phyloP scores from a whole-genome alignment of 192 early-diverging fungal genomes.

The Coemansia asiatica region DNA sequence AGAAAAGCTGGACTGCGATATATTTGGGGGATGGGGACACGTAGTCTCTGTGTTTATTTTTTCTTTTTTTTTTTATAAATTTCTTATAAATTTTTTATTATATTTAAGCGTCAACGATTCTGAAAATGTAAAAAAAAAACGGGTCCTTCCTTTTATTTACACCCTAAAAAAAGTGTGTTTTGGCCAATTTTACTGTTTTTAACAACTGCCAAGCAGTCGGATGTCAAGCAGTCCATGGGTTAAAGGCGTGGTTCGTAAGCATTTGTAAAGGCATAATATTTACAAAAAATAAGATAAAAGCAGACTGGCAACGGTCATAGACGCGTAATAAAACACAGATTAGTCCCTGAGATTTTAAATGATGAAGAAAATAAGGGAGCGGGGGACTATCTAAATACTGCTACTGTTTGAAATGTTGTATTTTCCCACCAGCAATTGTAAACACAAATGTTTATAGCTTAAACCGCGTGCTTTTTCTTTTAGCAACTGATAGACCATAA shows the following conservation, averaged over 20 bases:
- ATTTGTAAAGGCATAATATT: not conserved
- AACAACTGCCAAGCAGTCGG: slow-evolving; percentile 17
- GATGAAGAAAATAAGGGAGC: not conserved
- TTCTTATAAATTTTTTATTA: too few relatives aligned
- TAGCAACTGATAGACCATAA: too few relatives aligned
- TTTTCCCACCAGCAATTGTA: not conserved
- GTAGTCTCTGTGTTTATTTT: not conserved
- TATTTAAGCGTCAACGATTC: not conserved
- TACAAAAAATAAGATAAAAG: not conserved
- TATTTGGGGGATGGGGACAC: too few relatives aligned
- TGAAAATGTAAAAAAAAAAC: too few relatives aligned
- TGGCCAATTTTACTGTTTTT: slow-evolving; percentile 9
- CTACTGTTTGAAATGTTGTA: not conserved
- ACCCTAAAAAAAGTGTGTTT: slow-evolving; percentile 6
- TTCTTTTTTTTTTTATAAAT: not conserved
- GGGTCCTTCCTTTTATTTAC: too few relatives aligned
- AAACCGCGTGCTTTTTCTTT: too few relatives aligned
- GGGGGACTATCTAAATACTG: not conserved
- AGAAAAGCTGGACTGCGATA: too few relatives aligned
- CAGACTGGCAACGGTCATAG: not conserved
- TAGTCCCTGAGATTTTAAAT: not conserved
- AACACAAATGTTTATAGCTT: too few relatives aligned
- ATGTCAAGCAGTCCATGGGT: not conserved
- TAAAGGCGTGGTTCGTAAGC: not conserved
- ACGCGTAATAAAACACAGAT: not conserved